Base-by-base conservation (phyloP, 2,329 filamentous ascomycete genomes). In the Biscogniauxia mediterranea region DNA sequence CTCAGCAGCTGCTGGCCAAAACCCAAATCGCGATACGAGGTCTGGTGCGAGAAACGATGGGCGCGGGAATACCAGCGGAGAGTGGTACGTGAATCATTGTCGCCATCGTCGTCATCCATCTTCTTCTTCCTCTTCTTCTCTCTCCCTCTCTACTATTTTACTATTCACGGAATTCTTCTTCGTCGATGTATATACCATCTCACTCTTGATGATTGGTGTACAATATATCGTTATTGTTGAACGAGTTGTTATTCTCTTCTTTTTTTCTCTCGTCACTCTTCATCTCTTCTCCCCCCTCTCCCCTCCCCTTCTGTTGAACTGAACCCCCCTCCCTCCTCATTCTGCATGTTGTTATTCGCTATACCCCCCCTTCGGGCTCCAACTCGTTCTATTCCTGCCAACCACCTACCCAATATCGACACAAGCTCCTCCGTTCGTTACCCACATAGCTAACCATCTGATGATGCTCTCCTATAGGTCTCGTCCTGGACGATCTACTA, bases 1-100 rank as follows among this genome's bases (percentile, higher is more conserved):
- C 75, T 92, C 90, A 74, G 90, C 90, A 71, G 90, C 90, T 69
- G 90, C 90, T 75, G 90, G 90, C 77, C 89, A 91, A 77, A 88
- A 83, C 71, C 79, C 81, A 75, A 87, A 75, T 78, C 85, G 83
- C 75, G 85, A 85, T 76, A 75, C 80, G 70, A 83, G 82, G 79
- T 78, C 77, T 78, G 85, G 82, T 74, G 79, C 76, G 76, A 86
- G 83, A 78, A 80, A 75, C 71, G 85, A 85, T 69, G 80, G 80
- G 64, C 82, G 85, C 67, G 81, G 80, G 67, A 76, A 75, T 75
- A 79, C 79, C 67, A 85, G 85, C 76, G 88, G 86, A 79, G 90
- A 92, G 77, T 92, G 89, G 90, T 92, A 83, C 77, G 88, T 83
- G 53, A 54, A 20, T 42, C 17, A n/a, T 55, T 7, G 19, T 25